Evolutionary conservation across 495 filamentous ascomycete genomes (phyloP).

Genomic region (Penicillium robsamsonii): DNA sequence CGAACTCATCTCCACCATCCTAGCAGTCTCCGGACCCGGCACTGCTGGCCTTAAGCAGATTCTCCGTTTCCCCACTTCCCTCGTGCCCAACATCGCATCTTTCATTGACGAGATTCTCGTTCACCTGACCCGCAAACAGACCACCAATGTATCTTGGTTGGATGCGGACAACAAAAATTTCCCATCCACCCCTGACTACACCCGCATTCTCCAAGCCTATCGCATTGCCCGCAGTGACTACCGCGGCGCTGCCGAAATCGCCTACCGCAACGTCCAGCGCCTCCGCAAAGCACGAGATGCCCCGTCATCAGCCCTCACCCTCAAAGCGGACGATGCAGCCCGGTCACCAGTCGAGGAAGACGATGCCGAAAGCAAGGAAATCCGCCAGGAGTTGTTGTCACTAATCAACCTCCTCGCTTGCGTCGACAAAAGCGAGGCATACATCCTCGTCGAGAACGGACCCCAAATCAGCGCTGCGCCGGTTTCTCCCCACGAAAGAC

Average conservation of each 20-base stretch:
- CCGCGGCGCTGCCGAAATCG: conserved; percentile 79
- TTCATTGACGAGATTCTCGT: conserved; percentile 75
- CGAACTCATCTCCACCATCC: conserved; percentile 69
- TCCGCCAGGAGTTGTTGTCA: conserved; percentile 66
- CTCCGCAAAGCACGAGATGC: conserved; percentile 50
- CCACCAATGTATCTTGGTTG: conserved; percentile 34
- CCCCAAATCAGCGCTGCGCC: conserved; percentile 13
- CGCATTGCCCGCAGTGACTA: conserved; percentile 80
- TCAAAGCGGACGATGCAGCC: conserved; percentile 45
- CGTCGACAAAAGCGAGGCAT: conserved; percentile 78
- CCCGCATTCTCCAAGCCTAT: conserved; percentile 85
- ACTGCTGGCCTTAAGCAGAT: conserved; percentile 54
- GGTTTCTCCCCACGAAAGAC: conserved; percentile 14
- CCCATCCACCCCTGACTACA: conserved; percentile 52
- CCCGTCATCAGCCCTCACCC: conserved; percentile 44
- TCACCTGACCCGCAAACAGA: conserved; percentile 46
- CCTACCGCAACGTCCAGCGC: conserved; percentile 63
- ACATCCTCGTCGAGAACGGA: conserved; percentile 55
- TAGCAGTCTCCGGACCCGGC: conserved; percentile 60
- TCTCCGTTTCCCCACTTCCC: conserved; percentile 60
- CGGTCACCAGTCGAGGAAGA: conserved; percentile 56
- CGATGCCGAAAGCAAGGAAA: conserved; percentile 53
- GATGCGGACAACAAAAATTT: conserved; percentile 33
- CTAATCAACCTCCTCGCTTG: conserved; percentile 87
- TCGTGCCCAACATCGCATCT: conserved; percentile 68